Evolutionary conservation across 2,329 filamentous ascomycete species (phyloP), one percentile per base, ranked within the genome.

Genomic region (Colletotrichum tamarilloi): DNA sequence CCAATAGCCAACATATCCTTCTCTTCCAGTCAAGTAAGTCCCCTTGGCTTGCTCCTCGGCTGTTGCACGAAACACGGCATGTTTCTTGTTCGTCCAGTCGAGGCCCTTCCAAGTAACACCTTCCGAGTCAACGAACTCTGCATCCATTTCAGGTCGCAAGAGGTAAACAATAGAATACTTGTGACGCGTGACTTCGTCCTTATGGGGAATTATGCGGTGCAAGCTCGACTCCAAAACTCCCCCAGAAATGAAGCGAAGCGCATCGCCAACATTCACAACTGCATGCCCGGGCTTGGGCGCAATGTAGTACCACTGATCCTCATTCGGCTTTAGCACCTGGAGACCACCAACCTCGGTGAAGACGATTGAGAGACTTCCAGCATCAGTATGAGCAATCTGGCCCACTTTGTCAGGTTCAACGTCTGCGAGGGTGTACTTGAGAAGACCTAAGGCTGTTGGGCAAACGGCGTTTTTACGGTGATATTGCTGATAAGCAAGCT

Each of bases 71-170:
- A 77, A 77, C 5, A 77, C 59, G 1, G 75, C 73, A 46, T 77
- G 75, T 26, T 77, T 76, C 63, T 75, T 67, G 55, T 77, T 76
- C 38, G 75, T 75, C 75, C 76, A 77, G 9, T 77, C 75, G n/a
- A 76, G 67, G 19, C 75, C 75, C 16, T 66, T 74, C 24, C 75
- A 72, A 26, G 68, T 55, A 22, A 60, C 63, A 2, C 76, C 76
- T 12, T 76, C 75, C 4, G 69, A 55, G 2, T 64, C 70, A 12
- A 65, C 74, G 30, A 77, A 75, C 46, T 74, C 73, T 11, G 73
- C 74, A 22, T 77, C 75, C 46, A 76, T 67, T 24, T 76, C 76
- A 4, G 76, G 76, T 22, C 76, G 76, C 32, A 77, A 32, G n/a
- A 77, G 73, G 38, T 77, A 77, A 0, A 76, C 74, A 7, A 77